phyloP scores from a whole-genome alignment of 2,329 filamentous ascomycete species.

The Penicillium sp. region DNA sequence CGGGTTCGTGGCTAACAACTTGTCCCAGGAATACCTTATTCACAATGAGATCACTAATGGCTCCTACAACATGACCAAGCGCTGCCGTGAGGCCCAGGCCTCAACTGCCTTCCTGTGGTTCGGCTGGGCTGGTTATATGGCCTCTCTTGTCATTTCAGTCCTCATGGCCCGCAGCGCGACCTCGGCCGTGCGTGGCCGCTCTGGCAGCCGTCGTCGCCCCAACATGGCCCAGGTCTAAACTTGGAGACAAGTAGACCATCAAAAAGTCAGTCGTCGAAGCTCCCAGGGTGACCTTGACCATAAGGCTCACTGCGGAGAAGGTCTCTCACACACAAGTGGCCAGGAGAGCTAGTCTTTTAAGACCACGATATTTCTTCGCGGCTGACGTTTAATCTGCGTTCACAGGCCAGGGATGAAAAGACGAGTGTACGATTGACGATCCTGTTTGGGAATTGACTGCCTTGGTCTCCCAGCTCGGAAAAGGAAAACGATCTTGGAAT shows the following conservation, averaged over 20 bases:
- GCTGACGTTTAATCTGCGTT: not conserved
- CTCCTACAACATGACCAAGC: slow-evolving; percentile 34
- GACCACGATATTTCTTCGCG: not conserved
- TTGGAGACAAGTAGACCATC: not conserved
- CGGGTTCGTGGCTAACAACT: not conserved
- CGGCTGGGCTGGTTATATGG: slow-evolving; percentile 45
- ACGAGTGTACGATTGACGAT: slow-evolving; percentile 10
- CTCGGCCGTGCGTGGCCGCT: slow-evolving; percentile 34
- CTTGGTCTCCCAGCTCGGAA: not conserved
- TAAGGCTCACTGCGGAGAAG: not conserved
- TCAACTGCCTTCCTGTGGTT: slow-evolving; percentile 54
- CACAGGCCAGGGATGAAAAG: not conserved
- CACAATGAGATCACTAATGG: slow-evolving; percentile 48
- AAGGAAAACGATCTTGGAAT: slow-evolving; percentile 1
- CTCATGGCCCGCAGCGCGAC: slow-evolving; percentile 34
- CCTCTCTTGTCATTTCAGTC: slow-evolving; percentile 41
- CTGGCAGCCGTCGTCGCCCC: slow-evolving; percentile 35
- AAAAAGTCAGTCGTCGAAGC: not conserved
- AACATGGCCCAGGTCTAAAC: slow-evolving; percentile 47
- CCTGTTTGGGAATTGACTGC: not conserved
- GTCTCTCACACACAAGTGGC: not conserved
- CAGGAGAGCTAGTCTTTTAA: not conserved
- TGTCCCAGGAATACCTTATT: not conserved
- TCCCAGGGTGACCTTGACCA: not conserved
- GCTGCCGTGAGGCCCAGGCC: slow-evolving; percentile 53